Evolutionary conservation across 768 basidiomycete species (phyloP), one percentile per base, ranked within the genome.

Genomic region (Porpolomopsis calyptriformis): DNA sequence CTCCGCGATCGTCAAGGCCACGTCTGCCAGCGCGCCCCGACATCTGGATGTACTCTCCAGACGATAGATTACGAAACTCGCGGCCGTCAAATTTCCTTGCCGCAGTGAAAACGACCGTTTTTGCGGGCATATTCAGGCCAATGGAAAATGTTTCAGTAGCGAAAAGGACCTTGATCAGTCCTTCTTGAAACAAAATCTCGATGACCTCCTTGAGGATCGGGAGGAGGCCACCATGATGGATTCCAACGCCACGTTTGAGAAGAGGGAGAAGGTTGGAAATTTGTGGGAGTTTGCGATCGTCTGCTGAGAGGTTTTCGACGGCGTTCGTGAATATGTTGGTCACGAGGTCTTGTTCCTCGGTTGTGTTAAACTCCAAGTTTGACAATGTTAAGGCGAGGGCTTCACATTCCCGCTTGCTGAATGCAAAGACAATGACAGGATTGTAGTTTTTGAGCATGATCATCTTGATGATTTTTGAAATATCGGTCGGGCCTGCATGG

Each of bases 31-130:
- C 96, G 47, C 96, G 87, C 46, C 96, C 96, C 0, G 92, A 93
- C 96, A 99, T 99, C 59, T 99, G 96, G 56, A 98, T 96, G 62
- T 99, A 99, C 73, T 99, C 96, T 47, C 96, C 86, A 0, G 83
- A 86, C 0, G 90, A 90, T 27, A 99, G 70, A 59, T 89, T 89
- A 22, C 96, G 76, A 69, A 96, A 96, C 55, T 93, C 91, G 36
- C 78, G 79, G 0, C 96, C 96, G 61, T 99, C 96, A 56, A 92
- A 98, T 66, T 99, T 99, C 53, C 91, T 81, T 2, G 91, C 84
- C 0, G 83, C 77, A 0, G 91, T 96, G 70, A 99, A 99, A 19
- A 99, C 94, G 40, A 99, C 96, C 2, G 96, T 98, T 70, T 97
- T 98, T 14, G 96, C 96, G 9, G 96, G 96, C 96, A 99, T 99